These are phyloP conservation scores for Kurtzmaniella cleridarum DNA, from an alignment of 805 yeast species.

Conservation along the genomic window DNA sequence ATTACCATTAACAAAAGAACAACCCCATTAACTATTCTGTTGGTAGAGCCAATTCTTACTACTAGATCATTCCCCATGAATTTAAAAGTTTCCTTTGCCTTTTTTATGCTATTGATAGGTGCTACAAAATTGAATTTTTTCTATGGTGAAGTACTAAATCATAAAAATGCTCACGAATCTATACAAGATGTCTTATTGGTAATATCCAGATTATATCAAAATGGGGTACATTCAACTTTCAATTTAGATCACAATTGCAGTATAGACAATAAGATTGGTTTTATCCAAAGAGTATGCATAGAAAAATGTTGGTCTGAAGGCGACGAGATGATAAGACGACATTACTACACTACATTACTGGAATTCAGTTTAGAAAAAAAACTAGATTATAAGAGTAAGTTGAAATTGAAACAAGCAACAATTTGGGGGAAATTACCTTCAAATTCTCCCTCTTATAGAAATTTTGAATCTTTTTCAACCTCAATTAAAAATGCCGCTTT, in stretches of 20 bases:
- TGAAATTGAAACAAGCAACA: slow-evolving; percentile 7
- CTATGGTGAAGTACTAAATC: slow-evolving; percentile 25
- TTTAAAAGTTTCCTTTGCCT: slow-evolving; percentile 7
- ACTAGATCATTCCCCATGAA: slow-evolving; percentile 10
- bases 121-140: slow-evolving; percentile 13
- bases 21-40: slow-evolving; percentile 6
- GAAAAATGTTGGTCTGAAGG: slow-evolving; percentile 28
- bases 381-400: slow-evolving; percentile 1
- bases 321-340: slow-evolving; percentile 20
- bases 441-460: slow-evolving; percentile 18
- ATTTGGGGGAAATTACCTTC: slow-evolving; percentile 14
- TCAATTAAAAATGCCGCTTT: background rate
- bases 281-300: slow-evolving; percentile 8
- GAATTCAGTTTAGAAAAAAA: background rate
- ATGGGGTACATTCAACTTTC: slow-evolving; percentile 9
- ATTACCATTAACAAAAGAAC: background rate
- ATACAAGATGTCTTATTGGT: background rate
- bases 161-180: slow-evolving; percentile 19
- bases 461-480: slow-evolving; percentile 9
- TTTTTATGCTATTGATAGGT: slow-evolving; percentile 9
- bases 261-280: background rate
- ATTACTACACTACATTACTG: slow-evolving; percentile 8
- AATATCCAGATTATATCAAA: slow-evolving; percentile 5
- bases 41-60: slow-evolving; percentile 13
- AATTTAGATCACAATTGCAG: slow-evolving; percentile 3